Conservation (phyloP, 768 basidiomycete species). For the Tylopilus balloui region DNA sequence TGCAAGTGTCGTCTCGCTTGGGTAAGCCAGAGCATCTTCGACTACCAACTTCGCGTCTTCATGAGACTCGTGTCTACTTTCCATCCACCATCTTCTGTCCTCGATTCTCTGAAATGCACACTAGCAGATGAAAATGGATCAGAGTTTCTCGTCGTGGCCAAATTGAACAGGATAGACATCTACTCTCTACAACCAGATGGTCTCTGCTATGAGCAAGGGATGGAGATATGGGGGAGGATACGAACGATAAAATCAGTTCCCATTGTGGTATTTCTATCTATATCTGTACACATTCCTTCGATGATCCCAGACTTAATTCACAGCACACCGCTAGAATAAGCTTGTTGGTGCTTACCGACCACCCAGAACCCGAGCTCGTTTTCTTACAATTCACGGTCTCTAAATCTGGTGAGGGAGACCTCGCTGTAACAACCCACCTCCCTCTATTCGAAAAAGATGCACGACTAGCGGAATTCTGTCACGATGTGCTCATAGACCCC, state of each 20-base stretch:
- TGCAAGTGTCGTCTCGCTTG: not conserved
- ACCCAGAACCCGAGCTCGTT: conserved; percentile 70
- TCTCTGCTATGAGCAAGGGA: conserved; percentile 51
- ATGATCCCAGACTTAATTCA: conserved; percentile 7
- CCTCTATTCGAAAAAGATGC: conserved; percentile 52
- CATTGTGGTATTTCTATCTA: conserved; percentile 40
- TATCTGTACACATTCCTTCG: not conserved
- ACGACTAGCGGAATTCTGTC: conserved; percentile 69
- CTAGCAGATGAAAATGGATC: conserved; percentile 46
- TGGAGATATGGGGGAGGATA: conserved; percentile 70
- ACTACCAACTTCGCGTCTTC: not conserved
- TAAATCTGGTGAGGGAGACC: conserved; percentile 26
- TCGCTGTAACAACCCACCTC: conserved; percentile 43
- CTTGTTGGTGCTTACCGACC: conserved; percentile 66
- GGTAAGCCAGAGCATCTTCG: not conserved
- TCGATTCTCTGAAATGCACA: conserved; percentile 62
- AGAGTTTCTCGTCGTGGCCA: conserved; percentile 67
- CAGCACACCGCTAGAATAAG: conserved; percentile 35
- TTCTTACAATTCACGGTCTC: conserved; percentile 51
- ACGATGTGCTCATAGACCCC: conserved; percentile 62
- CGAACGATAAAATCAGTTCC: conserved; percentile 53
- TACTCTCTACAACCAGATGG: conserved; percentile 61
- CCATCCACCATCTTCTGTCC: conserved; percentile 69
- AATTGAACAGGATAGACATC: conserved; percentile 61
- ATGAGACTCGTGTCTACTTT: conserved; percentile 71